Evolutionary conservation across 352 stramenopile species (phyloP).

Genomic region (Phytophthora multivora): DNA sequence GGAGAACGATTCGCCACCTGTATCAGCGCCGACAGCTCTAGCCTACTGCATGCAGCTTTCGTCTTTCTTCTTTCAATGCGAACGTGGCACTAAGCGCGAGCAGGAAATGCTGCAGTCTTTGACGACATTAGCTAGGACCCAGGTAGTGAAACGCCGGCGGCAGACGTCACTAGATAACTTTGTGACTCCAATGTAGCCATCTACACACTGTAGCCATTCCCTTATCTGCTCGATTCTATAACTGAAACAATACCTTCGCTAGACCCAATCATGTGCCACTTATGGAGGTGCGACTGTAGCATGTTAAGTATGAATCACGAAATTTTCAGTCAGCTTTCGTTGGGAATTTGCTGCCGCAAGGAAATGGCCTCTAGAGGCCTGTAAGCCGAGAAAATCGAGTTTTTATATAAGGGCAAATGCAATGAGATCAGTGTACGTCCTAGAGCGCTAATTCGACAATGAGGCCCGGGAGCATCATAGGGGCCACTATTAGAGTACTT

Average conservation of each 20-base stretch:
- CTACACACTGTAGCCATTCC: neutral
- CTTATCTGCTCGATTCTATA: conserved; percentile 6
- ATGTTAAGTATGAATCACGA: too few relatives aligned
- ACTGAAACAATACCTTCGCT: conserved; percentile 6
- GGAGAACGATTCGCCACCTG: conserved; percentile 1
- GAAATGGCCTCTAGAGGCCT: neutral
- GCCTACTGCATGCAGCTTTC: conserved; percentile 10
- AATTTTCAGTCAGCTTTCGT: neutral
- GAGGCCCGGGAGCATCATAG: too few relatives aligned
- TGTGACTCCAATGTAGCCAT: conserved; percentile 14
- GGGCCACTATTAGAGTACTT: too few relatives aligned
- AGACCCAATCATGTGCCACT: neutral
- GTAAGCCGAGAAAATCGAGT: neutral
- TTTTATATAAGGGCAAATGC: too few relatives aligned
- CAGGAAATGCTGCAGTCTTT: conserved; percentile 11
- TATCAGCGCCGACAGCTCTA: conserved; percentile 1
- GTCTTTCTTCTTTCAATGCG: conserved; percentile 14
- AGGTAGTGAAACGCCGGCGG: conserved; percentile 2
- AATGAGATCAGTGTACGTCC: too few relatives aligned
- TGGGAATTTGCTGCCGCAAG: neutral
- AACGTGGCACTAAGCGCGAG: conserved; percentile 1
- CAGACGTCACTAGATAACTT: conserved; percentile 6
- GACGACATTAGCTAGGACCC: neutral
- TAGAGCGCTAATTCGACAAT: too few relatives aligned
- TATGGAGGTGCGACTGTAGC: neutral